A percentile compares a stretch with the other conserved stretches of the same genome.
These are phyloP conservation scores for Microglena sp. DNA, from an alignment of 139 green algal genomes.

Conservation along the genomic window DNA sequence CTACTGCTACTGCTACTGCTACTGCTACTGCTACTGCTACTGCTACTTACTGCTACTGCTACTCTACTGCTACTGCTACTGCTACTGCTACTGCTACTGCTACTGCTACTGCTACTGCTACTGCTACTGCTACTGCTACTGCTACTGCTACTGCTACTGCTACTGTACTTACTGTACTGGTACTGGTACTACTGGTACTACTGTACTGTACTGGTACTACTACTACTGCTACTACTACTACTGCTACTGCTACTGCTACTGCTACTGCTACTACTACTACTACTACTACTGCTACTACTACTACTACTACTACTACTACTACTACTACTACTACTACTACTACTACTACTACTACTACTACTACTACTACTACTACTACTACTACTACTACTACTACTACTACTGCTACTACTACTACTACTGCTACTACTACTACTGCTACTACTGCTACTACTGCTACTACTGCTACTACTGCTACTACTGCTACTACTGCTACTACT, in stretches of 20 bases:
- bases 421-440: too few relatives aligned
- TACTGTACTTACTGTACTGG: conserved; percentile 5
- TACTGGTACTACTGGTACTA: background rate
- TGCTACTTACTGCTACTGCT: conserved; percentile 3
- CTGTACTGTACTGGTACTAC: background rate
- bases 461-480: too few relatives aligned
- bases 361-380: too few relatives aligned
- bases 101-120: conserved; percentile 8
- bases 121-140: conserved; percentile 1
- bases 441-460: too few relatives aligned
- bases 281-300: background rate
- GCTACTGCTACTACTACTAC: background rate
- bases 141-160: conserved; percentile 3
- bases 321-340: too few relatives aligned
- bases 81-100: conserved; percentile 10
- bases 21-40: background rate
- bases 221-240: background rate
- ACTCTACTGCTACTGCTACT: background rate
- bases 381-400: too few relatives aligned
- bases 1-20: conserved; percentile 6
- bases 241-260: conserved; percentile 1
- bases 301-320: background rate
- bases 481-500: too few relatives aligned
- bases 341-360: too few relatives aligned
- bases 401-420: too few relatives aligned